Percentiles rank a stretch among this genome's conserved stretches.
Conservation (phyloP, 2,329 filamentous ascomycete genomes). For the Hypoxylon sp. region DNA sequence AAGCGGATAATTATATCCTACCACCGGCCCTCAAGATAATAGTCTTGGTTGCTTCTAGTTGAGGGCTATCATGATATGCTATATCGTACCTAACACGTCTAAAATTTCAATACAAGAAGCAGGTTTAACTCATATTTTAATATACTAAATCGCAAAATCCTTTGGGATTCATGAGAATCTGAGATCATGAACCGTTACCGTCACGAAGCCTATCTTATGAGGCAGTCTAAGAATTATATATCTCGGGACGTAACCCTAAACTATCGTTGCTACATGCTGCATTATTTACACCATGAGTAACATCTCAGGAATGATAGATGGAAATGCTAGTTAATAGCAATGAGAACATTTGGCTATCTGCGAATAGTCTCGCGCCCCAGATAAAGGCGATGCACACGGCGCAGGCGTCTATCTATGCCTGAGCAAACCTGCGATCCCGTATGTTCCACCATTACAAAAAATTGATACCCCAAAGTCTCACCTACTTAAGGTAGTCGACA, state of each 20-base stretch:
- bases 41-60: not conserved
- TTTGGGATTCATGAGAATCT: not conserved
- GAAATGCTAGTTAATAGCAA: constrained; percentile 1
- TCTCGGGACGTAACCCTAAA: too few relatives aligned
- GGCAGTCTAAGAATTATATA: not conserved
- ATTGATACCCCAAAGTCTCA: not conserved
- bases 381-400: not conserved
- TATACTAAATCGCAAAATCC: not conserved
- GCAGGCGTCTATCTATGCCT: constrained; percentile 9
- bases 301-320: not conserved
- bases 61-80: not conserved
- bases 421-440: constrained; percentile 8
- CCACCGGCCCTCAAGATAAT: not conserved
- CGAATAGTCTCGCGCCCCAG: constrained; percentile 8
- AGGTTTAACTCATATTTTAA: not conserved
- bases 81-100: not conserved
- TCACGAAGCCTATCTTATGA: not conserved
- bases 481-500: not conserved
- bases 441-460: constrained; percentile 6
- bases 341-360: constrained; percentile 16
- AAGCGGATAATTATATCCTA: not conserved
- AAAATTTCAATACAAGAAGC: not conserved
- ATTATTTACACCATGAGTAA: not conserved
- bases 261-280: not conserved
- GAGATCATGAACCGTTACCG: not conserved